Percentiles rank a stretch among this genome's conserved stretches.
Evolutionary conservation across 2,329 filamentous ascomycete genomes (phyloP).

Genomic region (Pseudogymnoascus sp.): DNA sequence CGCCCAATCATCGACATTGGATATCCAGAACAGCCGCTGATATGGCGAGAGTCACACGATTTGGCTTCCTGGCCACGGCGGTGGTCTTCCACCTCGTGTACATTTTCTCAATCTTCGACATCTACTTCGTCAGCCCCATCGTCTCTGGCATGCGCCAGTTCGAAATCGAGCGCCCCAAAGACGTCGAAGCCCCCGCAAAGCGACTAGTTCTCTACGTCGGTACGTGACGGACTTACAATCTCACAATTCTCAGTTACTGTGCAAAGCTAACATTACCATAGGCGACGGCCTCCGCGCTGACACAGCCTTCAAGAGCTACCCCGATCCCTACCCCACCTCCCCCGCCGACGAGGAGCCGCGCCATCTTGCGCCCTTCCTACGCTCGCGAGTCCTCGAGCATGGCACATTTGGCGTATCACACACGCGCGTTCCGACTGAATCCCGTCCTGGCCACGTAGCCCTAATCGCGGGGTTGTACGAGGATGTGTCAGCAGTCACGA

Average conservation of each 20-base stretch:
- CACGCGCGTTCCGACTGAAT: conserved; percentile 93
- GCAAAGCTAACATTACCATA: conserved; percentile 26
- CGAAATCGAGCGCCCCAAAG: conserved; percentile 52
- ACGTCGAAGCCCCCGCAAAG: conserved; percentile 68
- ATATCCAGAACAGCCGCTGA: neutral
- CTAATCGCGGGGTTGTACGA: conserved; percentile 95
- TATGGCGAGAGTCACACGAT: conserved; percentile 55
- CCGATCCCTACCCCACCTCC: conserved; percentile 68
- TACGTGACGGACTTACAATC: conserved; percentile 31
- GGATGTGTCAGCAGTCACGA: conserved; percentile 94
- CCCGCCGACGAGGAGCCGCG: conserved; percentile 61
- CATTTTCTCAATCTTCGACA: conserved; percentile 92
- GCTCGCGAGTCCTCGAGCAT: conserved; percentile 77
- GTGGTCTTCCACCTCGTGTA: conserved; percentile 91
- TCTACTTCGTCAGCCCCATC: conserved; percentile 97
- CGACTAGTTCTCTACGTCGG: conserved; percentile 90
- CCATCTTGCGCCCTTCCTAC: conserved; percentile 82
- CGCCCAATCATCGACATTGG: neutral
- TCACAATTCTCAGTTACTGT: conserved; percentile 7
- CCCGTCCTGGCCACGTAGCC: conserved; percentile 89
- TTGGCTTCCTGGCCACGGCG: conserved; percentile 80
- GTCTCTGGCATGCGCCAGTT: conserved; percentile 90
- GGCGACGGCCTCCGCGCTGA: conserved; percentile 92
- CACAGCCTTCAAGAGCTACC: conserved; percentile 92
- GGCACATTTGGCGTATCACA: conserved; percentile 97